Conservation (phyloP, 2,329 filamentous ascomycete species). For the Diaporthe helianthi region DNA sequence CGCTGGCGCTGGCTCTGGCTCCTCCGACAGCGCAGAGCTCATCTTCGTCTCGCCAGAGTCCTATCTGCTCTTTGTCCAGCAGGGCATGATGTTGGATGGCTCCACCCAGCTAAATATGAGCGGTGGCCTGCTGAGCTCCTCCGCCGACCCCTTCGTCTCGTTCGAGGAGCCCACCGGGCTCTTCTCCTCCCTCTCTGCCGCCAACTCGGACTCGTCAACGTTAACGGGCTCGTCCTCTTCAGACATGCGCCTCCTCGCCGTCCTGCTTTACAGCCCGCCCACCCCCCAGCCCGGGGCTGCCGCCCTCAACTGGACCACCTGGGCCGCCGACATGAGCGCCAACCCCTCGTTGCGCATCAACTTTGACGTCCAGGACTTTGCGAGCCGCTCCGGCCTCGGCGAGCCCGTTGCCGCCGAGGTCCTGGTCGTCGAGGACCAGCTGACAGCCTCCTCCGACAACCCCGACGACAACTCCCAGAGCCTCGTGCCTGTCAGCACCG, state of each 20-base stretch:
- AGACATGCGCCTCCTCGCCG: slow-evolving; percentile 31
- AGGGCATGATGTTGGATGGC: slow-evolving; percentile 30
- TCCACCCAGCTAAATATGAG: slow-evolving; percentile 32
- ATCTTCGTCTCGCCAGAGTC: slow-evolving; percentile 28
- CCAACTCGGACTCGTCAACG: not conserved
- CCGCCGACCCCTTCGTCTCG: slow-evolving; percentile 40
- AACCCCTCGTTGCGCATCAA: slow-evolving; percentile 29
- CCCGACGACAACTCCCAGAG: slow-evolving; percentile 19
- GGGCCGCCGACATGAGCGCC: slow-evolving; percentile 28
- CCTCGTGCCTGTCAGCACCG: slow-evolving; percentile 29
- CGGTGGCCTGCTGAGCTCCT: slow-evolving; percentile 33
- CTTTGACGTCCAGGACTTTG: slow-evolving; percentile 31
- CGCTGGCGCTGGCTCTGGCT: slow-evolving; percentile 26
- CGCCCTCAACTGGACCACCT: slow-evolving; percentile 31
- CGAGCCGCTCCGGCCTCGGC: slow-evolving; percentile 29
- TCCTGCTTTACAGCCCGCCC: slow-evolving; percentile 27
- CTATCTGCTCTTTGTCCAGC: slow-evolving; percentile 34
- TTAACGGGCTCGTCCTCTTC: slow-evolving; percentile 37
- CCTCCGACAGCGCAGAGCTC: slow-evolving; percentile 29
- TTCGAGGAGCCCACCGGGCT: slow-evolving; percentile 29
- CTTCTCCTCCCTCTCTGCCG: slow-evolving; percentile 39
- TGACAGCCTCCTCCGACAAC: slow-evolving; percentile 4
- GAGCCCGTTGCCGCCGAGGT: slow-evolving; percentile 31
- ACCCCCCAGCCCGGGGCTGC: not conserved
- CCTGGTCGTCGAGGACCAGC: slow-evolving; percentile 27